Evolutionary conservation across 345 rosid species (phyloP), one percentile per base, ranked within the genome.

Genomic region (Kernera saxatilis): DNA sequence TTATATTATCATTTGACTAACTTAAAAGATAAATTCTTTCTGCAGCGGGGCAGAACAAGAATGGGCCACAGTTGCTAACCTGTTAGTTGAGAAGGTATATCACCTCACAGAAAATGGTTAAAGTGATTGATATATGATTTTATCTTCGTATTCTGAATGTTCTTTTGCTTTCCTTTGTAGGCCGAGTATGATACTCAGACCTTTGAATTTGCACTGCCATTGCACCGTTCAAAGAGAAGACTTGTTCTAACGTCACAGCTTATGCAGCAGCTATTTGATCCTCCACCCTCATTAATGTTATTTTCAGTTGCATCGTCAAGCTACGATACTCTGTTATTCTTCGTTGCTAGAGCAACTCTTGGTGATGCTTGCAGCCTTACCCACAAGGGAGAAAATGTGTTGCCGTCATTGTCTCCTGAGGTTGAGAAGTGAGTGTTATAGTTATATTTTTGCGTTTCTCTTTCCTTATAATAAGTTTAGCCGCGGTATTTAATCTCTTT

Each of bases 1-100:
- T 41, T 49, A 8, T 9, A 12, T 35, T 57, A 48, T 45, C 37
- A 15, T 22, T 69, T 8, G 30, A 10, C 56, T 18, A 56, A 69
- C 73, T 30, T 54, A 9, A 43, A 15, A 56, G 12, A 21, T 56
- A 37, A 36, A 2, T 57, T 56, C 36, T 35, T 54, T 77, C 58
- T 77, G 74, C 90, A 88, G 97, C 29, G 39, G 19, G 48, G 79
- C 87, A 59, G 89, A 84, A 75, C 65, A 75, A 48, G 82, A 77
- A 33, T 88, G 97, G 97, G 88, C 90, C 9, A 56, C 33, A 35
- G 82, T 85, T 67, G 71, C 80, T 66, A 87, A 88, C 63, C 72
- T 88, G 14, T 60, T 87, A 72, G 29, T 68, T 77, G 96, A 87
- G 76, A 88, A 88, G 93, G 97, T 91, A 15, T 51, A 68, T 44